Percentiles rank a stretch among this genome's conserved stretches.
These are phyloP conservation scores for Musa balbisiana DNA, from an alignment of 202 grass and related monocot species.

Conservation along the genomic window DNA sequence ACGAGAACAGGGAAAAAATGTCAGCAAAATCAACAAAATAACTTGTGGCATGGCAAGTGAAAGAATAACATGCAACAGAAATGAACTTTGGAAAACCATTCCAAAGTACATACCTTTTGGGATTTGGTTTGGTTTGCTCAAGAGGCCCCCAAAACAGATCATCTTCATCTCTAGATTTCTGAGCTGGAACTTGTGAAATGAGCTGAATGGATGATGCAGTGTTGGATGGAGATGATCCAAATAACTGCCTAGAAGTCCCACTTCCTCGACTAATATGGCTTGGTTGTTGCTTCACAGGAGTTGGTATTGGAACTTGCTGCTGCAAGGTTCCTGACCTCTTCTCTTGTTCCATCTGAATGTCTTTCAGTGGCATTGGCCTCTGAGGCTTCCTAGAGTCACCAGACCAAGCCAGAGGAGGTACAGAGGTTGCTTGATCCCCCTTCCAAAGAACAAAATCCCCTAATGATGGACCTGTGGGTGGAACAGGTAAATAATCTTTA, in stretches of 20 bases:
- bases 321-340: conserved; percentile 39
- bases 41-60: no score
- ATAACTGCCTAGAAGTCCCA: conserved; percentile 57
- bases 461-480: conserved; percentile 58
- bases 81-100: no score
- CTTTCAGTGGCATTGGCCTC: conserved; percentile 60
- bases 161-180: conserved; percentile 75
- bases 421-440: conserved; percentile 49
- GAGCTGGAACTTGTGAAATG: conserved; percentile 41
- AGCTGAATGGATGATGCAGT: conserved; percentile 44
- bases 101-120: conserved; percentile 55
- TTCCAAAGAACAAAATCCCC: conserved; percentile 97
- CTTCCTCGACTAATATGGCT: conserved; percentile 45
- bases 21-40: no score
- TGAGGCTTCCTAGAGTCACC: conserved; percentile 57
- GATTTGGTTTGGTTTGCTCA: conserved; percentile 70
- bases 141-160: conserved; percentile 94
- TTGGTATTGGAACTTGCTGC: conserved; percentile 37
- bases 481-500: conserved; percentile 50
- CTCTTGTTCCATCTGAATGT: conserved; percentile 87
- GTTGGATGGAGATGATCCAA: conserved; percentile 76
- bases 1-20: no score
- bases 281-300: conserved; percentile 34
- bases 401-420: conserved; percentile 68
- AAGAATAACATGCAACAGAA: no score